Conservation (phyloP, 169 alveolate genomes). For the Eimeria mitis region DNA sequence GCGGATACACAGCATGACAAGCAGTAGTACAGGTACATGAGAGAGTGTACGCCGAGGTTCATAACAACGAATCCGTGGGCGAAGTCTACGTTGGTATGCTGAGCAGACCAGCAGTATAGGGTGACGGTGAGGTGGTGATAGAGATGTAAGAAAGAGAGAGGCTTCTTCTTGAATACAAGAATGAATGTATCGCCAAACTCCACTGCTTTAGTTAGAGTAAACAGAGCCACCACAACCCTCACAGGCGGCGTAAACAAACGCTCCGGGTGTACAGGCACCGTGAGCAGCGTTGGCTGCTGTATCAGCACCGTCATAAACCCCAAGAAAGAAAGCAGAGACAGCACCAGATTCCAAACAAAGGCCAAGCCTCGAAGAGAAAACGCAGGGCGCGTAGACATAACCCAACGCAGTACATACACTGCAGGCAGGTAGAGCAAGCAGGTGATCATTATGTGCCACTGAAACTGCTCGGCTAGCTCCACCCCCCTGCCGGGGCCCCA, state of each 20-base stretch:
- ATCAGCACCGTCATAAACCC: constrained; percentile 71
- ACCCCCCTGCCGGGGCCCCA: constrained; percentile 86
- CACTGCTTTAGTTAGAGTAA: constrained; percentile 85
- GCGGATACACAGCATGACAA: constrained; percentile 77
- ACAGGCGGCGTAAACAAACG: constrained; percentile 70
- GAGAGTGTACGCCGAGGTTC: constrained; percentile 86
- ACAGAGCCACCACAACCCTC: constrained; percentile 86
- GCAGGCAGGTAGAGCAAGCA: constrained; percentile 85
- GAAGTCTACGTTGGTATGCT: constrained; percentile 84
- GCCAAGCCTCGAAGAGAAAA: constrained; percentile 2
- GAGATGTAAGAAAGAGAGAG: constrained; percentile 86
- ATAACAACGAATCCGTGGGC: constrained; percentile 87
- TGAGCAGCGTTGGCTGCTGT: constrained; percentile 61
- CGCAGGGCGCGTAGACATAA: constrained; percentile 82
- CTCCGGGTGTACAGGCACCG: constrained; percentile 65
- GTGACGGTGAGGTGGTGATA: constrained; percentile 89
- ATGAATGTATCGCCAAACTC: constrained; percentile 88
- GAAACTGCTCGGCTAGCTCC: constrained; percentile 79
- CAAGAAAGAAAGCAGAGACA: constrained; percentile 48
- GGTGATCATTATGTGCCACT: constrained; percentile 68
- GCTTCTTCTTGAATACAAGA: constrained; percentile 84
- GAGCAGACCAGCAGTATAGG: constrained; percentile 87
- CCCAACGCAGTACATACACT: constrained; percentile 74
- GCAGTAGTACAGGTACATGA: constrained; percentile 88
- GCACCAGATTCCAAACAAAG: constrained; percentile 70